phyloP scores from a whole-genome alignment of 306 rosid genomes.

The Quercus variabilis region DNA sequence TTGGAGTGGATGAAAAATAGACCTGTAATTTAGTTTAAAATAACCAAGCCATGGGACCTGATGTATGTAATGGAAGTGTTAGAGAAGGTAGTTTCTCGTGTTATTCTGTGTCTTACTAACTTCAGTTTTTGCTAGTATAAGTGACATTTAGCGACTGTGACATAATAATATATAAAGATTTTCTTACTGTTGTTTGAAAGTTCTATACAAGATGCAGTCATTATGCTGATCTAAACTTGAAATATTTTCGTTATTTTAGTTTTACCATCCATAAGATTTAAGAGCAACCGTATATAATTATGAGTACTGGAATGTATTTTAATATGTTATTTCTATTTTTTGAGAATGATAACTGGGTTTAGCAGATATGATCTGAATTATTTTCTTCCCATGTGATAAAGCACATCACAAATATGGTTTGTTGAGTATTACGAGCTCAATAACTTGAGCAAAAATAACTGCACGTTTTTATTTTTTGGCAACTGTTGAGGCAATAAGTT shows the following conservation, averaged over 20 bases:
- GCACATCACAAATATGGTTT: neutral
- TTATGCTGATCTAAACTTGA: neutral
- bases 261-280: neutral
- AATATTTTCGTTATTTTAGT: neutral
- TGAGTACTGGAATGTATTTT: neutral
- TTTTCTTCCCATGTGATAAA: neutral
- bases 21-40: slow-evolving; percentile 12
- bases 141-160: slow-evolving; percentile 3
- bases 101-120: slow-evolving; percentile 22
- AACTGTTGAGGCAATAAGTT: too few relatives aligned
- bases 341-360: neutral
- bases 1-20: slow-evolving; percentile 17
- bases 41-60: slow-evolving; percentile 11
- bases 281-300: neutral
- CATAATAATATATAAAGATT: neutral
- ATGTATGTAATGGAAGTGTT: slow-evolving; percentile 12
- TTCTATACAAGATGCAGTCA: neutral
- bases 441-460: too few relatives aligned
- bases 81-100: neutral
- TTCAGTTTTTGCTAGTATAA: slow-evolving; percentile 5
- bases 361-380: neutral
- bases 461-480: too few relatives aligned
- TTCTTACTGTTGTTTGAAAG: slow-evolving; percentile 6
- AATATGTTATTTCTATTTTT: neutral
- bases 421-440: neutral